A percentile compares a stretch with the other conserved stretches of the same genome.
phyloP scores from a whole-genome alignment of 441 rosid species.

The Bocquillonia castaneifolia region DNA sequence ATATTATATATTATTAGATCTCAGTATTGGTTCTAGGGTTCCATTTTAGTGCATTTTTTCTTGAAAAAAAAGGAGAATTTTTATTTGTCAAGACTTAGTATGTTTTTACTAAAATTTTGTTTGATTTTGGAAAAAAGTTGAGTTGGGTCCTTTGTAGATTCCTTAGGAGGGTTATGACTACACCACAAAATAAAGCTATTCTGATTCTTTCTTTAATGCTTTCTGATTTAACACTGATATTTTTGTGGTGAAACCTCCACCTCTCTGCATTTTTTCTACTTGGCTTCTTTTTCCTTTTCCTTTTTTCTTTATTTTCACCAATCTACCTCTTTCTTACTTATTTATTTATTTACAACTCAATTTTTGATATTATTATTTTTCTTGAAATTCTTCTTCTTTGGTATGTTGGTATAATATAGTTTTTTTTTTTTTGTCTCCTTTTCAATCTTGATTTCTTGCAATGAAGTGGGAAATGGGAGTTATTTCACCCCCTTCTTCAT shows the following conservation, averaged over 20 bases:
- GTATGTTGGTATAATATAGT: slow-evolving; percentile 4
- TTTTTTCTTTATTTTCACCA: slow-evolving; percentile 14
- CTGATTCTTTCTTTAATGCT: slow-evolving; percentile 55
- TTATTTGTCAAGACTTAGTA: background rate
- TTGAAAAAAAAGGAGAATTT: background rate
- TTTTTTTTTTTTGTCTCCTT: background rate
- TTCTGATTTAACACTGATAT: slow-evolving; percentile 54
- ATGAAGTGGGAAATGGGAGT: slow-evolving; percentile 75
- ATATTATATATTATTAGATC: slow-evolving; percentile 27
- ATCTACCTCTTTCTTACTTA: background rate
- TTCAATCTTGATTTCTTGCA: slow-evolving; percentile 12
- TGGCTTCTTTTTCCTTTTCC: slow-evolving; percentile 22
- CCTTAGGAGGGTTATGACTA: slow-evolving; percentile 46
- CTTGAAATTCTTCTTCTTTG: background rate
- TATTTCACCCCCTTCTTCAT: slow-evolving; percentile 56
- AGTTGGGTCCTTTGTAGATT: slow-evolving; percentile 57
- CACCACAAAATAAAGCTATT: slow-evolving; percentile 42
- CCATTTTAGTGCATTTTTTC: slow-evolving; percentile 13
- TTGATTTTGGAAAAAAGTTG: slow-evolving; percentile 24
- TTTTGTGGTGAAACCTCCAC: slow-evolving; percentile 38
- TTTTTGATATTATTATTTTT: background rate
- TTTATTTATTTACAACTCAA: too few species aligned
- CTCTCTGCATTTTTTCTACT: slow-evolving; percentile 32
- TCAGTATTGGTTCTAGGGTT: slow-evolving; percentile 25
- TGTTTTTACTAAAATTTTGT: slow-evolving; percentile 15